A percentile compares a stretch with the other conserved stretches of the same genome.
phyloP scores from a whole-genome alignment of 2,329 filamentous ascomycete genomes.

The Penicillium sp. region DNA sequence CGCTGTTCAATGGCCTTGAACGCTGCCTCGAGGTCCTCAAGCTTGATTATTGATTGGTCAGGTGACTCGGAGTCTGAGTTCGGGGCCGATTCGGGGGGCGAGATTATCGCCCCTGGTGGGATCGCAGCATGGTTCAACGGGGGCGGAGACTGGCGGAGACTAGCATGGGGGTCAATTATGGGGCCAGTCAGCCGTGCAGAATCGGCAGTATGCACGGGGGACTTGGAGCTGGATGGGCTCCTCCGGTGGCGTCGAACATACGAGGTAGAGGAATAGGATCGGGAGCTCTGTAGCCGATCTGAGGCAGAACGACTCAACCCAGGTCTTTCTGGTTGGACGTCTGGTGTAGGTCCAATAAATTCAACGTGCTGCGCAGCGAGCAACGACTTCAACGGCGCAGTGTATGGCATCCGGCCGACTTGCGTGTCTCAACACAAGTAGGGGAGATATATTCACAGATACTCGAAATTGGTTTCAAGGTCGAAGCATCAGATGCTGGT shows the following conservation, averaged over 20 bases:
- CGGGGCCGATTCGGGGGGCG: conserved; percentile 80
- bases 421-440: conserved; percentile 32
- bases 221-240: conserved; percentile 52
- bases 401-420: conserved; percentile 53
- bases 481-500: conserved; percentile 9
- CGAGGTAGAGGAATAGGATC: conserved; percentile 59
- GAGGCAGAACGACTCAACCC: conserved; percentile 21
- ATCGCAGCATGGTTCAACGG: conserved; percentile 75
- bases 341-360: conserved; percentile 46
- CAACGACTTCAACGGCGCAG: conserved; percentile 55
- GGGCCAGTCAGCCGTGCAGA: conserved; percentile 26
- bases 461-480: background rate
- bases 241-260: conserved; percentile 64
- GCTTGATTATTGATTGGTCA: conserved; percentile 45
- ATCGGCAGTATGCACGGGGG: conserved; percentile 17
- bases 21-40: conserved; percentile 74
- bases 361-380: conserved; percentile 55
- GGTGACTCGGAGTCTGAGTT: conserved; percentile 71
- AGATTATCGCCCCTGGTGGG: conserved; percentile 81
- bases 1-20: conserved; percentile 70
- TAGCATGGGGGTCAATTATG: conserved; percentile 51
- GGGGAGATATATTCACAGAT: conserved; percentile 6
- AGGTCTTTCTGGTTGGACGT: conserved; percentile 22
- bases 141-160: conserved; percentile 80
- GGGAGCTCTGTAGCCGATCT: conserved; percentile 51